These are phyloP conservation scores for Ganoderma multipileum DNA, from an alignment of 1,284 basidiomycete genomes.

Conservation along the genomic window DNA sequence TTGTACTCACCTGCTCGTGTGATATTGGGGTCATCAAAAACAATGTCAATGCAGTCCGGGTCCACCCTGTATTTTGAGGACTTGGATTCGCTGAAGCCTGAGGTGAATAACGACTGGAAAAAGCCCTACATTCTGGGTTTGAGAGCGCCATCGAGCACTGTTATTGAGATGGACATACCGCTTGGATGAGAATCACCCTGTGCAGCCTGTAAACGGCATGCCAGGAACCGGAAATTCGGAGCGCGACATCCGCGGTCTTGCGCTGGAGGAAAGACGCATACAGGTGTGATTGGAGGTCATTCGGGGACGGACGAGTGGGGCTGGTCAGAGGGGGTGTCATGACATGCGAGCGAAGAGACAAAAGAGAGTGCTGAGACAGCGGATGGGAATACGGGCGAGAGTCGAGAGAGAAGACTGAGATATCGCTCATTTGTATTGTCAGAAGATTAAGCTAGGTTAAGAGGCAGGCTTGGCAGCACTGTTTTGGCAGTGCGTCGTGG, in stretches of 20 bases:
- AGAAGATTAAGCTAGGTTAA: not conserved
- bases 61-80: conserved; percentile 5
- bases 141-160: conserved; percentile 6
- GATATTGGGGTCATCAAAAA: conserved; percentile 87
- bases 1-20: conserved; percentile 73
- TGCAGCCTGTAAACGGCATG: conserved; percentile 80
- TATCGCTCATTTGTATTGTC: conserved; percentile 23
- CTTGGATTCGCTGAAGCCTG: conserved; percentile 66
- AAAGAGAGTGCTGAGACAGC: conserved; percentile 17
- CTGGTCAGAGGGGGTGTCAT: conserved; percentile 27
- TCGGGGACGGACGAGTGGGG: conserved; percentile 44
- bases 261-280: conserved; percentile 77
- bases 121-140: conserved; percentile 61
- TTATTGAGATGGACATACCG: conserved; percentile 54
- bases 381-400: conserved; percentile 15
- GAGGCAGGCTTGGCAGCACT: conserved; percentile 19
- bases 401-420: conserved; percentile 20
- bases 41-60: conserved; percentile 63
- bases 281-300: conserved; percentile 72
- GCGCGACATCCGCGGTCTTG: conserved; percentile 77
- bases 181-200: conserved; percentile 85
- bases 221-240: conserved; percentile 78
- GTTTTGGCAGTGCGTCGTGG: conserved; percentile 9
- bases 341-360: conserved; percentile 24
- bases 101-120: conserved; percentile 85